Evolutionary conservation across 2,329 filamentous ascomycete species (phyloP).

Genomic region (Talaromyces islandicus): DNA sequence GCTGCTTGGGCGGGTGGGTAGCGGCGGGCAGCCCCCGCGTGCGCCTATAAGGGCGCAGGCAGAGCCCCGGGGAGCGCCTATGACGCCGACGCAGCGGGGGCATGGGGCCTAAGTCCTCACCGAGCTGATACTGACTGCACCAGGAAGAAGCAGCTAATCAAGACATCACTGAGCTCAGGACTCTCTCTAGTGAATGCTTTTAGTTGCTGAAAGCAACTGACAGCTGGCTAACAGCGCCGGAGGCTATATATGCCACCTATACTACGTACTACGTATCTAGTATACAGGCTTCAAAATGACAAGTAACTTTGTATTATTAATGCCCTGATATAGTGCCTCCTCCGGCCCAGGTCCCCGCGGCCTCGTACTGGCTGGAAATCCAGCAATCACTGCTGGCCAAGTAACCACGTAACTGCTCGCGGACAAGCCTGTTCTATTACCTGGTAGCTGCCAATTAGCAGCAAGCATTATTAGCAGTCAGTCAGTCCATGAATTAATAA

Average conservation of each 20-base stretch:
- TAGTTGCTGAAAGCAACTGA: background rate
- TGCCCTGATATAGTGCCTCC: background rate
- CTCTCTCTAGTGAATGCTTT: too few species aligned
- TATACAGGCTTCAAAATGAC: too few species aligned
- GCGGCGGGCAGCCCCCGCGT: background rate
- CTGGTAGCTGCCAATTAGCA: background rate
- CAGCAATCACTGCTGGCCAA: background rate
- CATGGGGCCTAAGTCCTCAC: background rate
- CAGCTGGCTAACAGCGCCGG: background rate
- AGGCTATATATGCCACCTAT: too few species aligned
- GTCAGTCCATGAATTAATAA: background rate
- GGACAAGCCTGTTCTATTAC: background rate
- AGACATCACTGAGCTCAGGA: too few species aligned
- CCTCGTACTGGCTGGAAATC: background rate
- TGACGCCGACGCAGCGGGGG: conserved; percentile 11
- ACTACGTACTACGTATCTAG: too few species aligned
- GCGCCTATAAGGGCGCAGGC: background rate
- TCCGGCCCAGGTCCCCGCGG: background rate
- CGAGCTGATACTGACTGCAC: background rate
- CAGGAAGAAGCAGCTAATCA: too few species aligned
- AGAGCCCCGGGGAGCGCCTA: background rate
- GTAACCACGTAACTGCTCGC: background rate
- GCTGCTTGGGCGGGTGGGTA: background rate
- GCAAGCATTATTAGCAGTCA: background rate
- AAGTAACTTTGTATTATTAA: background rate